These are phyloP conservation scores for Globisporangium radiosum DNA, from an alignment of 352 stramenopile genomes.

Conservation along the genomic window DNA sequence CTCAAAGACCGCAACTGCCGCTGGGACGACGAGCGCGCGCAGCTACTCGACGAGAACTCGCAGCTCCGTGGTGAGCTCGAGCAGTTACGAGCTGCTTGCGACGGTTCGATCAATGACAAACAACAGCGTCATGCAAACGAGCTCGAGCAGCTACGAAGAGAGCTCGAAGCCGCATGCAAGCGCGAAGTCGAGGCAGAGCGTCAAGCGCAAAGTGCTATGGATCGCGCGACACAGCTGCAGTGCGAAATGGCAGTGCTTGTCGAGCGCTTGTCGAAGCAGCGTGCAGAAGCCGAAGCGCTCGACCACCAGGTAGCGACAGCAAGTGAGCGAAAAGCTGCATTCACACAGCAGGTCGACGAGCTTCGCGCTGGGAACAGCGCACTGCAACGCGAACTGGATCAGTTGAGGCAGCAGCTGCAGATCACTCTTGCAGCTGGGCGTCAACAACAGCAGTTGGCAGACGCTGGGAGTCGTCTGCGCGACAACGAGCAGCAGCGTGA, in stretches of 20 bases:
- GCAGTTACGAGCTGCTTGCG: not conserved
- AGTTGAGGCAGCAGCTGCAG: slow-evolving; percentile 8
- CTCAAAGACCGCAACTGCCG: slow-evolving; percentile 26
- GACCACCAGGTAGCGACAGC: not conserved
- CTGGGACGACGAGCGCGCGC: slow-evolving; percentile 26
- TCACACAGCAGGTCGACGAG: slow-evolving; percentile 4
- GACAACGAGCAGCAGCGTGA: slow-evolving; percentile 17
- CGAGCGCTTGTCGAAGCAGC: slow-evolving; percentile 1
- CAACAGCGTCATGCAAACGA: slow-evolving; percentile 2
- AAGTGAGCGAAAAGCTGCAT: not conserved
- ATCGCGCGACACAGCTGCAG: slow-evolving; percentile 6
- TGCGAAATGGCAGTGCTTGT: not conserved
- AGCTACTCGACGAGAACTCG: slow-evolving; percentile 15
- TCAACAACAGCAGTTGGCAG: slow-evolving; percentile 12
- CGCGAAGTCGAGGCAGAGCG: slow-evolving; percentile 1
- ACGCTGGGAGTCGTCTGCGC: slow-evolving; percentile 1
- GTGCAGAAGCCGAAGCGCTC: slow-evolving; percentile 1
- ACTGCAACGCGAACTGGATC: slow-evolving; percentile 10
- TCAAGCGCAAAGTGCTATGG: not conserved
- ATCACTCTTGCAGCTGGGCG: not conserved
- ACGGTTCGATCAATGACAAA: not conserved
- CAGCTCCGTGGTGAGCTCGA: slow-evolving; percentile 16
- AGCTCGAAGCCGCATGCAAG: not conserved
- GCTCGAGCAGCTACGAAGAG: slow-evolving; percentile 5
- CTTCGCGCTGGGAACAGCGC: slow-evolving; percentile 11